phyloP scores from a whole-genome alignment of 371 early-diverging fungal species.

The Mucor racemosus region DNA sequence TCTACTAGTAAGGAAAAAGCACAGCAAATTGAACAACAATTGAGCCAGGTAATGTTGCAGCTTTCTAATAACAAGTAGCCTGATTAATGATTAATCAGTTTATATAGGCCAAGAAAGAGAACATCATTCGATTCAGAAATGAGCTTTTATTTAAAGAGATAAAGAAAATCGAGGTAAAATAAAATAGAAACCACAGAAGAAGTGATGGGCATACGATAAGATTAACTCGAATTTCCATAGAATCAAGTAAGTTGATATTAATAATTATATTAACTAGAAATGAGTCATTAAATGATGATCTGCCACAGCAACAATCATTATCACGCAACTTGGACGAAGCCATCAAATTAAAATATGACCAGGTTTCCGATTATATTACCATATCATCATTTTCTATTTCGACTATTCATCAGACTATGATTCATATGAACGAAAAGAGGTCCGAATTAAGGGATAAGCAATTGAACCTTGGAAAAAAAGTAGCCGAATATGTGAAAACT shows the following conservation, averaged over 20 bases:
- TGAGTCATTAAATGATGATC: background rate
- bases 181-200: background rate
- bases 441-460: conserved; percentile 1
- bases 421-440: conserved; percentile 1
- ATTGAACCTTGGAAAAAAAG: background rate
- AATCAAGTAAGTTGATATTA: conserved; percentile 3
- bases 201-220: background rate
- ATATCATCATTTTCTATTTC: background rate
- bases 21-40: background rate
- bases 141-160: background rate
- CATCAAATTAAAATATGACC: conserved; percentile 5
- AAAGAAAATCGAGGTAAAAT: background rate
- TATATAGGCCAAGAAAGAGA: background rate
- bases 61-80: background rate
- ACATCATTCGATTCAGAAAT: background rate
- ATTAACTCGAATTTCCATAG: background rate
- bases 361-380: conserved; percentile 8
- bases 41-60: background rate
- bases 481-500: conserved; percentile 7
- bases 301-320: background rate
- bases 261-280: background rate
- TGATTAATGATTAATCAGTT: background rate
- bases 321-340: conserved; percentile 4
- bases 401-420: background rate
- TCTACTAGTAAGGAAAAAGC: background rate